Base-by-base conservation (phyloP, 331 rosid species). In the Erythrophleum ivorense region DNA sequence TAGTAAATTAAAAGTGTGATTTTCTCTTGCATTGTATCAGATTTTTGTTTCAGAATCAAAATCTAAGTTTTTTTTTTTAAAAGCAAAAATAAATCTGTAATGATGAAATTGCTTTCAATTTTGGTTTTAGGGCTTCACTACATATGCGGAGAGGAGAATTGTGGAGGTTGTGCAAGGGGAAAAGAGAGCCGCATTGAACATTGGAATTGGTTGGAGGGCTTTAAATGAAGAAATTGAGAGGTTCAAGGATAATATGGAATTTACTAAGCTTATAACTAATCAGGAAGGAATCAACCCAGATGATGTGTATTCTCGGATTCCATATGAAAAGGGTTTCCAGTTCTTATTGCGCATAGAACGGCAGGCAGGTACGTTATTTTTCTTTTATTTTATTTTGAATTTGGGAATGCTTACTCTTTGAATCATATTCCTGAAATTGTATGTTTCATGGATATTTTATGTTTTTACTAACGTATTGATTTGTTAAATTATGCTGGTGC, bases 271-370 rank as follows among this genome's bases (percentile, higher is more conserved):
- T 2, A 91, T 90, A 83, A 86, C 76, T 67, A 92, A 92, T 1
- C 98, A 96, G 81, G 93, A 94, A 88, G 99, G 97, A 58, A 90
- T 96, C 14, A 87, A 96, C 76, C 98, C 99, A 1, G 99, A 96
- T 12, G 90, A 94, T 82, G 94, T 88, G 9, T 96, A 91, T 85
- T 96, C 99, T 82, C 58, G 38, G 82, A 81, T 96, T 86, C 99
- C 98, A 0, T 96, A 96, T 50, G 99, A 96, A 77, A 96, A 96
- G 84, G 99, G 99, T 80, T 96, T n/a, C n/a, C n/a, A n/a, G n/a
- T n/a, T n/a, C n/a, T n/a, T n/a, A n/a, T n/a, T 90, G 94, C 97
- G 98, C 78, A 90, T 96, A 19, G 99, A 96, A 76, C 94, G 91
- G 4, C 94, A n/a, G n/a, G n/a, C n/a, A 96, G 98, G 99, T 94